Percentiles rank a stretch among this genome's conserved stretches.
Conservation (phyloP, 495 filamentous ascomycete genomes). For the Penicillium robsamsonii region DNA sequence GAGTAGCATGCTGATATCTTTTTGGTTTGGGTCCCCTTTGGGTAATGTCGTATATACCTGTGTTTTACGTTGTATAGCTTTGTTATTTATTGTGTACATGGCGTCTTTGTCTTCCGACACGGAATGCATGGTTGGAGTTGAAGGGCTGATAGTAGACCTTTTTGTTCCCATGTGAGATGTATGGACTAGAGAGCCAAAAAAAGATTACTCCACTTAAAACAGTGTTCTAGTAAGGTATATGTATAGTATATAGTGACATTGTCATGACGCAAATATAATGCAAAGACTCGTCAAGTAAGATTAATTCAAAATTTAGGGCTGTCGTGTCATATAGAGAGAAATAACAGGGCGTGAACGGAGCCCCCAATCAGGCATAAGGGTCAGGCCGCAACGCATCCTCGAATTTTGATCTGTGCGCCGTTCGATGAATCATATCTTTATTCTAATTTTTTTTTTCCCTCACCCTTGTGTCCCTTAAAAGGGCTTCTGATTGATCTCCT, state of each 20-base stretch:
- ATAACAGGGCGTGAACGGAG: conserved; percentile 7
- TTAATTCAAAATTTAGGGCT: not conserved
- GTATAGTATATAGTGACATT: not conserved
- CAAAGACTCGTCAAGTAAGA: not conserved
- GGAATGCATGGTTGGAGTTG: conserved; percentile 17
- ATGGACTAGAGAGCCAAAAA: conserved; percentile 10
- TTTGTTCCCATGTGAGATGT: conserved; percentile 8
- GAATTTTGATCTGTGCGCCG: conserved; percentile 28
- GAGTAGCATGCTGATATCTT: conserved; percentile 24
- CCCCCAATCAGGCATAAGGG: conserved; percentile 31
- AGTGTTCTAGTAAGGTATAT: not conserved
- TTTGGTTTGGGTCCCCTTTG: conserved; percentile 1
- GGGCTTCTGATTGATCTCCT: conserved; percentile 24
- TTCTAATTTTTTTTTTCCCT: conserved; percentile 6
- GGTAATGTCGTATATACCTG: conserved; percentile 20
- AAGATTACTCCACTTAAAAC: conserved; percentile 11
- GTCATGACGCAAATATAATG: not conserved
- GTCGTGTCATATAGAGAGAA: conserved; percentile 9
- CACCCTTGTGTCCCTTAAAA: conserved; percentile 9
- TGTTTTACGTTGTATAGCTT: conserved; percentile 19
- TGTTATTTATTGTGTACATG: conserved; percentile 26
- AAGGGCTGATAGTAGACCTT: conserved; percentile 11
- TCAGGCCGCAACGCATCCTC: conserved; percentile 34
- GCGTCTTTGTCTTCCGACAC: conserved; percentile 14
- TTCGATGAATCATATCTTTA: conserved; percentile 28